These are phyloP conservation scores for Thermothielavioides terrestris DNA, from an alignment of 495 filamentous ascomycete genomes.

Conservation along the genomic window DNA sequence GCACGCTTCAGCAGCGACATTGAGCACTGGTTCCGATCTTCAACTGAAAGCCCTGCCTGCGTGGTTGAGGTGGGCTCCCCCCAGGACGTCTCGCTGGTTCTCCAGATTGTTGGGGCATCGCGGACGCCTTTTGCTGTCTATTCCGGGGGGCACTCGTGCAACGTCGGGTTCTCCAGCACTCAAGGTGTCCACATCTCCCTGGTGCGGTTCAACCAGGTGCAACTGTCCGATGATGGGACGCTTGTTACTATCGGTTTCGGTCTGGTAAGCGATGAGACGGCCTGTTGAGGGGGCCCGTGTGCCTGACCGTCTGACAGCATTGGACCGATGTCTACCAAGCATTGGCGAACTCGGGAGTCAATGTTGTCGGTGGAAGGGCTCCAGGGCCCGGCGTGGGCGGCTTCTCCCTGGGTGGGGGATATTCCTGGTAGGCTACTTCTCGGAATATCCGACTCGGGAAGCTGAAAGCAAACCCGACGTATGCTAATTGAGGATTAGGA, in stretches of 20 bases:
- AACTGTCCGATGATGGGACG: slow-evolving; percentile 24
- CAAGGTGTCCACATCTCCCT: slow-evolving; percentile 27
- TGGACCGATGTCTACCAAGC: slow-evolving; percentile 18
- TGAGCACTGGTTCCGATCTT: slow-evolving; percentile 21
- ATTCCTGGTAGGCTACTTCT: slow-evolving; percentile 16
- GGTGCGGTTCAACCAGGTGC: slow-evolving; percentile 18
- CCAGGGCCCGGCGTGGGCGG: slow-evolving; percentile 22
- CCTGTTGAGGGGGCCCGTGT: no score
- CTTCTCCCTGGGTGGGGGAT: slow-evolving; percentile 23
- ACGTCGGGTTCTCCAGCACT: slow-evolving; percentile 23
- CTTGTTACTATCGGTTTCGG: slow-evolving; percentile 40
- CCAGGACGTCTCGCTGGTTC: slow-evolving; percentile 15
- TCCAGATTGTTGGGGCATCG: slow-evolving; percentile 13
- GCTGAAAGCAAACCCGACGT: background rate
- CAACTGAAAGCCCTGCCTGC: slow-evolving; percentile 13
- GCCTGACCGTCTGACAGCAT: background rate
- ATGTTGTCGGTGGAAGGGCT: slow-evolving; percentile 20
- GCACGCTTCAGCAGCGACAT: background rate
- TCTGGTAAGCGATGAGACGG: background rate
- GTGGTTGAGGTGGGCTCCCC: slow-evolving; percentile 9
- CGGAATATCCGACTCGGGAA: no score
- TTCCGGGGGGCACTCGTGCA: slow-evolving; percentile 36
- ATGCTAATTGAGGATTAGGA: slow-evolving; percentile 6
- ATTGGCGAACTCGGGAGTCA: slow-evolving; percentile 12
- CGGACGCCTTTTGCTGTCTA: slow-evolving; percentile 35